phyloP scores from a whole-genome alignment of 495 filamentous ascomycete species.

The Jackrogersella multiformis region DNA sequence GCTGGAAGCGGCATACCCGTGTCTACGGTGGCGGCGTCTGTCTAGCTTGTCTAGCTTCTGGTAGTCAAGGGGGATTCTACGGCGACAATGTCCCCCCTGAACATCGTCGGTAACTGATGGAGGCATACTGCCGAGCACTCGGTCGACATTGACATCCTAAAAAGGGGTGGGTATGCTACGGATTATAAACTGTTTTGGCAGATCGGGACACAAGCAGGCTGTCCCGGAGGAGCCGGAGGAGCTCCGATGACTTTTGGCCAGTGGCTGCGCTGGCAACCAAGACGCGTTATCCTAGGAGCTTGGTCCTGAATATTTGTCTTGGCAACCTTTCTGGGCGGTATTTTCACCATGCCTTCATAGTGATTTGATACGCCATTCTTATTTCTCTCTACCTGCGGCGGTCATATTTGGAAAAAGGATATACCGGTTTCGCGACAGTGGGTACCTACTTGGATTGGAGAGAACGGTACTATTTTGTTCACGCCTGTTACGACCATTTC shows the following conservation, averaged over 20 bases:
- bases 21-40: constrained; percentile 61
- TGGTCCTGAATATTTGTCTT: constrained; percentile 6
- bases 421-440: constrained; percentile 29
- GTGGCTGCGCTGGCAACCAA: constrained; percentile 17
- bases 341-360: constrained; percentile 8
- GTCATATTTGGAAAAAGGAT: constrained; percentile 32
- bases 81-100: constrained; percentile 59
- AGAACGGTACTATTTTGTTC: constrained; percentile 25
- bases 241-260: constrained; percentile 7
- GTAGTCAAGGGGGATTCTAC: constrained; percentile 57
- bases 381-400: constrained; percentile 20
- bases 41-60: constrained; percentile 55
- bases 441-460: constrained; percentile 26
- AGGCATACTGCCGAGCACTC: too few relatives aligned
- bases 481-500: constrained; percentile 35
- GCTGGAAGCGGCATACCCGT: constrained; percentile 60
- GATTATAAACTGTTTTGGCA: background rate
- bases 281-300: constrained; percentile 15
- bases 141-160: background rate
- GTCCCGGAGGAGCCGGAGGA: constrained; percentile 27
- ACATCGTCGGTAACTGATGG: constrained; percentile 50
- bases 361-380: constrained; percentile 1
- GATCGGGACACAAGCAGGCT: constrained; percentile 7
- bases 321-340: constrained; percentile 3
- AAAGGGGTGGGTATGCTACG: background rate